phyloP scores from a whole-genome alignment of 495 filamentous ascomycete species.

The Durotheca rogersii region DNA sequence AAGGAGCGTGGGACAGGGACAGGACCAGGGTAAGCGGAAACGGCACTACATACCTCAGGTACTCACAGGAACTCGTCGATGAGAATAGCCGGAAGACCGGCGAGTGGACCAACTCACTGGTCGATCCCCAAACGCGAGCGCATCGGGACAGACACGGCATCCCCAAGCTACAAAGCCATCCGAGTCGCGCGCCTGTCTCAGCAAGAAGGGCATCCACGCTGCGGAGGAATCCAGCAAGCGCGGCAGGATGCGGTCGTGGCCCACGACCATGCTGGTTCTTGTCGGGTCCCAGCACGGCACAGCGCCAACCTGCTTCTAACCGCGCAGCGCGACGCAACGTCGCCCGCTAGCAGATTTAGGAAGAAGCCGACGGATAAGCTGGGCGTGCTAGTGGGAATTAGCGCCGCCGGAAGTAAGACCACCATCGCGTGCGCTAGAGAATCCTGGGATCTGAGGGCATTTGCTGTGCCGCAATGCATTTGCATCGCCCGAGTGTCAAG shows the following conservation, averaged over 20 bases:
- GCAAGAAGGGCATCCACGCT: slow-evolving; percentile 2
- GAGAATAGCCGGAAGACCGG: background rate
- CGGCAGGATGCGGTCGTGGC: background rate
- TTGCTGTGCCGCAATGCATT: slow-evolving; percentile 23
- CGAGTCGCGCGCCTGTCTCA: slow-evolving; percentile 6
- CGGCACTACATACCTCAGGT: background rate
- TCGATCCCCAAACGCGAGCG: background rate
- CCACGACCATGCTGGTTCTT: too few species aligned
- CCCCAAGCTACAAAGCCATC: slow-evolving; percentile 1
- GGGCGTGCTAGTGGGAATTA: too few species aligned
- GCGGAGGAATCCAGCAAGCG: slow-evolving; percentile 7
- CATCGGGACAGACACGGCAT: too few species aligned
- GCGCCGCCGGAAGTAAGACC: background rate
- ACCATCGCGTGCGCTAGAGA: slow-evolving; percentile 1
- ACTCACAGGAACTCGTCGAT: background rate
- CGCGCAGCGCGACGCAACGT: slow-evolving; percentile 25
- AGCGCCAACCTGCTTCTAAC: slow-evolving; percentile 16
- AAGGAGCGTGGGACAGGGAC: slow-evolving; percentile 15
- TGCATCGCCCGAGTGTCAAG: slow-evolving; percentile 26
- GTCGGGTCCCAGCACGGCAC: slow-evolving; percentile 12
- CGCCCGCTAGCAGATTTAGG: slow-evolving; percentile 1
- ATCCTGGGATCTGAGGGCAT: too few species aligned
- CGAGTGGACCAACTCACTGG: background rate
- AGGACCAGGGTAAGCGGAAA: background rate
- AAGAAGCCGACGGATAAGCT: background rate